Conservation (phyloP, 192 early-diverging fungal genomes). For the Coemansia javaensis region DNA sequence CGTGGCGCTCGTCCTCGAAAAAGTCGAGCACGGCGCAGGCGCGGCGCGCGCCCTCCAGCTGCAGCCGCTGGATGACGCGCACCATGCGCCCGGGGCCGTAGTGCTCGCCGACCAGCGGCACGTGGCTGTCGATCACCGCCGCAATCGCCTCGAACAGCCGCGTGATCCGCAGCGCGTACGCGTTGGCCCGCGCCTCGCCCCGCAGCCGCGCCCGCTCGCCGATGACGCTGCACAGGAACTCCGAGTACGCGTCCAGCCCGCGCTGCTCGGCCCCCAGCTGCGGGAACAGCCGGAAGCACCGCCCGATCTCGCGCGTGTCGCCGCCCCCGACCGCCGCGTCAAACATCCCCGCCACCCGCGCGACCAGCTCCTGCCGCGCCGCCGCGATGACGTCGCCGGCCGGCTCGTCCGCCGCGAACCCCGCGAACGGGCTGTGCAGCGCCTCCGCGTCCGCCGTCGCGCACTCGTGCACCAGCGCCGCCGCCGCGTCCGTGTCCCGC, state of each 20-base stretch:
- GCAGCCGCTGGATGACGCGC: conserved; percentile 78
- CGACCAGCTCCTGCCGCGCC: conserved; percentile 60
- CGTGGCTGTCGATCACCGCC: conserved; percentile 80
- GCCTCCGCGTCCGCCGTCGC: conserved; percentile 7
- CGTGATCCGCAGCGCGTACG: conserved; percentile 77
- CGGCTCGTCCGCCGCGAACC: conserved; percentile 8
- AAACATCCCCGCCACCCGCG: conserved; percentile 73
- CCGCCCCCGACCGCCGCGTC: conserved; percentile 65
- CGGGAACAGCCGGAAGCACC: conserved; percentile 90
- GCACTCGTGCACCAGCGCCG: conserved; percentile 36
- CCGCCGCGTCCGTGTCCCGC: conserved; percentile 58
- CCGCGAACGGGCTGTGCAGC: conserved; percentile 26
- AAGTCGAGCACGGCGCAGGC: conserved; percentile 69
- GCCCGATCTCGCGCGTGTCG: conserved; percentile 72
- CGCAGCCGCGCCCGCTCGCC: conserved; percentile 62
- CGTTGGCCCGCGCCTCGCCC: conserved; percentile 12
- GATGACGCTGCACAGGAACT: conserved; percentile 78
- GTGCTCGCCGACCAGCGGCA: conserved; percentile 72
- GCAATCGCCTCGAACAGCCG: conserved; percentile 87
- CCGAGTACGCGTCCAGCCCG: conserved; percentile 83
- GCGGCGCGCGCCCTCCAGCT: conserved; percentile 83
- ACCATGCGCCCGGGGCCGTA: conserved; percentile 88
- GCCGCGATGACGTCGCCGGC: conserved; percentile 43
- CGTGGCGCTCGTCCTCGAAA: conserved; percentile 71
- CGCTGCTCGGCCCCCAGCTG: conserved; percentile 74